A percentile compares a stretch with the other conserved stretches of the same genome.
Conservation (phyloP, 2,329 filamentous ascomycete species). For the Hypoxylon sp. region DNA sequence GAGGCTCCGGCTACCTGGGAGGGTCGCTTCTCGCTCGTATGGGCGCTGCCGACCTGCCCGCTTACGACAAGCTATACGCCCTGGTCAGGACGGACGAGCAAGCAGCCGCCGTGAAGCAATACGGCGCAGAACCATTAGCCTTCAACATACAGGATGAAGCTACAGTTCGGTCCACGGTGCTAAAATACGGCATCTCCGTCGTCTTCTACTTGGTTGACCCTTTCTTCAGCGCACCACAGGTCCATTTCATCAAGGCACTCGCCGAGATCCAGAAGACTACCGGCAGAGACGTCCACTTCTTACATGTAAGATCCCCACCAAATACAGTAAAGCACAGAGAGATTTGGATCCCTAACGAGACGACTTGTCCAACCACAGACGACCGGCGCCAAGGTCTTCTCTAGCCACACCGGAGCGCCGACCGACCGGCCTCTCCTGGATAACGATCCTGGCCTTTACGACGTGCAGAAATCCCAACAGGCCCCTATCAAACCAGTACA, state of each 20-base stretch:
- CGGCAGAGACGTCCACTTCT: slow-evolving; percentile 55
- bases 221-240: slow-evolving; percentile 43
- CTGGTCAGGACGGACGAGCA: slow-evolving; percentile 56
- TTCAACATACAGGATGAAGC: slow-evolving; percentile 50
- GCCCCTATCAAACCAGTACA: slow-evolving; percentile 37
- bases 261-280: slow-evolving; percentile 52
- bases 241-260: slow-evolving; percentile 55
- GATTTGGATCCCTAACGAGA: not conserved
- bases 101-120: slow-evolving; percentile 53
- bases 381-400: slow-evolving; percentile 61
- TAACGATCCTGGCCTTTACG: slow-evolving; percentile 52
- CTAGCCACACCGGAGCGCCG: slow-evolving; percentile 54
- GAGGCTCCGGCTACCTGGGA: slow-evolving; percentile 61
- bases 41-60: slow-evolving; percentile 48
- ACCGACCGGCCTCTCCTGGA: slow-evolving; percentile 53
- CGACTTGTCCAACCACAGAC: slow-evolving; percentile 47
- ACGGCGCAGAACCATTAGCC: slow-evolving; percentile 52
- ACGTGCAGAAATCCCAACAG: slow-evolving; percentile 51
- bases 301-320: slow-evolving; percentile 49
- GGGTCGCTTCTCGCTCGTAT: slow-evolving; percentile 56
- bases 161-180: slow-evolving; percentile 48
- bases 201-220: slow-evolving; percentile 59
- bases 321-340: too few species aligned
- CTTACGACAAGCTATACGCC: slow-evolving; percentile 55
- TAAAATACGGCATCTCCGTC: slow-evolving; percentile 55